Percentiles rank a stretch among this genome's conserved stretches.
These are phyloP conservation scores for Botryosphaeria dothidea DNA, from an alignment of 2,329 filamentous ascomycete genomes.

Conservation along the genomic window DNA sequence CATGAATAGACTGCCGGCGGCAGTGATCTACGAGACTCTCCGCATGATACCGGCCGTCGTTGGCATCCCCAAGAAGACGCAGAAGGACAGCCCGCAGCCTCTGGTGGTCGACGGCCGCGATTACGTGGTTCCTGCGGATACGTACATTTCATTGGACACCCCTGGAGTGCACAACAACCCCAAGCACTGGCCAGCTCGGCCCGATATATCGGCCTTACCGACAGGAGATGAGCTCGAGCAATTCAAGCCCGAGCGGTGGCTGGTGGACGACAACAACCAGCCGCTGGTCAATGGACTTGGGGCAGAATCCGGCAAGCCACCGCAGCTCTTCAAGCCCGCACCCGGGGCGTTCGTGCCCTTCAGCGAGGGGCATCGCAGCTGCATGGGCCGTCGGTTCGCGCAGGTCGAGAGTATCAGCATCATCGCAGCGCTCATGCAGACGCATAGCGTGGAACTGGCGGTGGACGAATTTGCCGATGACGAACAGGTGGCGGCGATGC, in stretches of 20 bases:
- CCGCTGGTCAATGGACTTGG: slow-evolving; percentile 41
- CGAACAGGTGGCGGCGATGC: slow-evolving; percentile 41
- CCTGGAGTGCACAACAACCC: slow-evolving; percentile 62
- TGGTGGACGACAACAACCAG: slow-evolving; percentile 39
- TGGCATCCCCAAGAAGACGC: slow-evolving; percentile 68
- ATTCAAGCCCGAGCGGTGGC: slow-evolving; percentile 74
- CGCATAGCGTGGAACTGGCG: slow-evolving; percentile 69
- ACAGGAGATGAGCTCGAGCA: slow-evolving; percentile 60
- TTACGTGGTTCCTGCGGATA: slow-evolving; percentile 58
- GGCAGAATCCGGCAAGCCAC: slow-evolving; percentile 50
- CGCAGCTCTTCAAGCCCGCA: slow-evolving; percentile 55
- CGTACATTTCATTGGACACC: slow-evolving; percentile 58
- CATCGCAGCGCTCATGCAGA: slow-evolving; percentile 53
- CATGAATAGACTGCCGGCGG: slow-evolving; percentile 69
- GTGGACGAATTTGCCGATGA: slow-evolving; percentile 53
- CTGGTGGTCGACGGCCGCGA: slow-evolving; percentile 61
- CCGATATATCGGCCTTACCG: slow-evolving; percentile 29
- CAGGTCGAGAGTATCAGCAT: slow-evolving; percentile 59
- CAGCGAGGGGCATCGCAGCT: slow-evolving; percentile 56
- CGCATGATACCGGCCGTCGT: slow-evolving; percentile 71
- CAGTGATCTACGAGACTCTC: slow-evolving; percentile 76
- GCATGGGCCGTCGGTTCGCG: slow-evolving; percentile 58
- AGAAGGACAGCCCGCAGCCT: slow-evolving; percentile 50
- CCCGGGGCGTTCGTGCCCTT: slow-evolving; percentile 59
- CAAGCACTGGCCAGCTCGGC: slow-evolving; percentile 65